Percentiles rank a stretch among this genome's conserved stretches.
Evolutionary conservation across 1,284 basidiomycete genomes (phyloP).

Genomic region (Fomitiporia mediterranea): DNA sequence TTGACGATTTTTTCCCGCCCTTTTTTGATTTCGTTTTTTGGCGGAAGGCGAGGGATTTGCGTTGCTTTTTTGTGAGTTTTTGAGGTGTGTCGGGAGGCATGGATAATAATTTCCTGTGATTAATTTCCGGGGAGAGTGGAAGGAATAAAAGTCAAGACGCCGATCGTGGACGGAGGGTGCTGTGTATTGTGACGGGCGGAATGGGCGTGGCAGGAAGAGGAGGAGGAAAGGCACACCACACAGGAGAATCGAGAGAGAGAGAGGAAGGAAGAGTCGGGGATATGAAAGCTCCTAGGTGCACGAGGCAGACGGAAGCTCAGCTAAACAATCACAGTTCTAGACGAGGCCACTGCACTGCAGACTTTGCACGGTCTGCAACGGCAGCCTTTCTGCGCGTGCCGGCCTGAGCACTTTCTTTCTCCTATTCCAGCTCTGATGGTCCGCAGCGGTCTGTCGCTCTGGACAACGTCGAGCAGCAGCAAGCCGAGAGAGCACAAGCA

Average conservation of each 20-base stretch:
- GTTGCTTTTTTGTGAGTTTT: conserved; percentile 23
- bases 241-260: background rate
- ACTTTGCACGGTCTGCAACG: too few species aligned
- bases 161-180: background rate
- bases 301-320: background rate
- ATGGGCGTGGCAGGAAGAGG: too few species aligned
- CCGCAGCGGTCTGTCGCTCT: background rate
- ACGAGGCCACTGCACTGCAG: too few species aligned
- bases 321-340: too few species aligned
- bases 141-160: too few species aligned
- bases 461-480: conserved; percentile 7
- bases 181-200: background rate
- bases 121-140: background rate
- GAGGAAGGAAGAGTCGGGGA: background rate
- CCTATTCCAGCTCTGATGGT: conserved; percentile 5
- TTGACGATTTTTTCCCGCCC: conserved; percentile 17
- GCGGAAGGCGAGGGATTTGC: conserved; percentile 22
- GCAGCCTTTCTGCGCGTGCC: too few species aligned
- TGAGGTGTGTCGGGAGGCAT: conserved; percentile 7
- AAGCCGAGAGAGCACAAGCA: background rate
- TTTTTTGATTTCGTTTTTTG: conserved; percentile 13
- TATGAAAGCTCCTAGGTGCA: conserved; percentile 17
- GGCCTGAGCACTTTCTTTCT: background rate
- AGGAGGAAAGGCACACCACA: background rate
- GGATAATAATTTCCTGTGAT: background rate